Evolutionary conservation across 176 grass and related monocot genomes (phyloP).

Genomic region (Triticum timopheevii): DNA sequence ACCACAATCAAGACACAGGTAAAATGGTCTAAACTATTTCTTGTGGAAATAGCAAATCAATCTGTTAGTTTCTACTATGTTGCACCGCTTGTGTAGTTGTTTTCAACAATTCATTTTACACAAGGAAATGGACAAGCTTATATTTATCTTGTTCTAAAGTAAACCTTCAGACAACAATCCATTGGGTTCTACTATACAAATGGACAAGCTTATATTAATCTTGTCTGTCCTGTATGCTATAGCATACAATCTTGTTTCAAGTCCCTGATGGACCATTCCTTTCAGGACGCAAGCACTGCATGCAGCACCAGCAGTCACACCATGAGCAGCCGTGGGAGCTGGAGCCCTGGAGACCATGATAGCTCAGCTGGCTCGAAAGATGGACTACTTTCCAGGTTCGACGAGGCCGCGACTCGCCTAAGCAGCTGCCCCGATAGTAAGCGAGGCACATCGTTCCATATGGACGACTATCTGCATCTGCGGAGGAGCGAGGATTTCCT

Average conservation of each 20-base stretch:
- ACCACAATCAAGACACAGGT: conserved; percentile 58
- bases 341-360: conserved; percentile 57
- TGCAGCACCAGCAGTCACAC: conserved; percentile 34
- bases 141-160: background rate
- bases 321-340: conserved; percentile 67
- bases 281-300: conserved; percentile 53
- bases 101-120: background rate
- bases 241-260: background rate
- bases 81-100: background rate
- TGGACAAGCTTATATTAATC: background rate
- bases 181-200: background rate
- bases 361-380: conserved; percentile 33
- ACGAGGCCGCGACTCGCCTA: conserved; percentile 13
- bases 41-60: background rate
- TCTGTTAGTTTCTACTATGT: background rate
- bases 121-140: background rate
- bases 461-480: conserved; percentile 78
- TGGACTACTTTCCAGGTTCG: conserved; percentile 32
- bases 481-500: conserved; percentile 51
- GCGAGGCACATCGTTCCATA: conserved; percentile 40
- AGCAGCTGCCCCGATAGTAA: conserved; percentile 32
- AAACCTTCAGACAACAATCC: background rate
- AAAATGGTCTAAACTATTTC: background rate
- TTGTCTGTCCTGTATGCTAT: background rate
- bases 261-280: conserved; percentile 4